Conservation (phyloP, 1,284 basidiomycete genomes). For the Leccinum pachyderme region DNA sequence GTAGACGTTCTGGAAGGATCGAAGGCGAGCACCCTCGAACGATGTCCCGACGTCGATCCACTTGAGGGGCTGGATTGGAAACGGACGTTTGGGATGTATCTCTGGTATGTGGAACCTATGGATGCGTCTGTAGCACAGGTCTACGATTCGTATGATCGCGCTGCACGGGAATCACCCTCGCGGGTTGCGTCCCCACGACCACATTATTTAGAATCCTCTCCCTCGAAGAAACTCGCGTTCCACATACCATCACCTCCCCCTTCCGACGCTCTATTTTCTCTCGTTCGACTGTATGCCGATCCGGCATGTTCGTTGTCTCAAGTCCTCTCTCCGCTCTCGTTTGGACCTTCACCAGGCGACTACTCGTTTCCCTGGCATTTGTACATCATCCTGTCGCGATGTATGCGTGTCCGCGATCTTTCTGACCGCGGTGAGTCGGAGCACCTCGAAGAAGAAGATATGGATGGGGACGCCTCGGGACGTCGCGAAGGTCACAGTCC, state of each 20-base stretch:
- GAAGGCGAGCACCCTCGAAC: slow-evolving; percentile 53
- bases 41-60: slow-evolving; percentile 66
- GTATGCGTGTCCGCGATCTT: slow-evolving; percentile 82
- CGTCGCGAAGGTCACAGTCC: slow-evolving; percentile 71
- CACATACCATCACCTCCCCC: slow-evolving; percentile 31
- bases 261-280: slow-evolving; percentile 77
- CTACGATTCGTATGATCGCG: slow-evolving; percentile 65
- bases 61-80: slow-evolving; percentile 93
- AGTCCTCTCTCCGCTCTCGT: slow-evolving; percentile 67
- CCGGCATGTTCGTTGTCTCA: slow-evolving; percentile 63
- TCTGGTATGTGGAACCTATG: slow-evolving; percentile 86
- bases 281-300: slow-evolving; percentile 79
- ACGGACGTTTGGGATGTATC: slow-evolving; percentile 83
- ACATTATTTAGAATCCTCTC: slow-evolving; percentile 54
- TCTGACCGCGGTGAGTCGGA: slow-evolving; percentile 66
- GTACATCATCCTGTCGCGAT: slow-evolving; percentile 84
- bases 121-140: slow-evolving; percentile 73
- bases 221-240: slow-evolving; percentile 35
- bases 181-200: slow-evolving; percentile 66
- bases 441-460: slow-evolving; percentile 27
- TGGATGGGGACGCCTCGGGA: slow-evolving; percentile 43
- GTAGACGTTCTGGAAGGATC: slow-evolving; percentile 64
- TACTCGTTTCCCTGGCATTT: slow-evolving; percentile 91
- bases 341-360: slow-evolving; percentile 75
- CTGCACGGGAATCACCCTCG: slow-evolving; percentile 43